A percentile compares a stretch with the other conserved stretches of the same genome.
Evolutionary conservation across 805 yeast species (phyloP).

Genomic region (Metahyphopichia silvanorum): DNA sequence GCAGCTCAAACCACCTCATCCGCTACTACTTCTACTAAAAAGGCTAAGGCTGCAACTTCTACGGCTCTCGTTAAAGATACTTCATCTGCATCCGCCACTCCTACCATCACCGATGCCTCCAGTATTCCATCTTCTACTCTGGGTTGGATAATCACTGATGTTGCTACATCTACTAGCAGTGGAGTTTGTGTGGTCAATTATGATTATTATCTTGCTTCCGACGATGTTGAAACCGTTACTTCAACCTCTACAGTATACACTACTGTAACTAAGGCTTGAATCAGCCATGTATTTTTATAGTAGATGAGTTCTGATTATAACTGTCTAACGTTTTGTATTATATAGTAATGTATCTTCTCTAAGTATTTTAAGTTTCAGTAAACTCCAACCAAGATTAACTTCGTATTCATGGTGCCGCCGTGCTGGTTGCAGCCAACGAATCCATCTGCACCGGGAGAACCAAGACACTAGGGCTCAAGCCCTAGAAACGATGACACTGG

Average conservation of each 20-base stretch:
- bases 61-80: conserved; percentile 6
- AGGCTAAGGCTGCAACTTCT: conserved; percentile 6
- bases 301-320: too few species aligned
- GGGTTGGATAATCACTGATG: conserved; percentile 32
- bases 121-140: conserved; percentile 21
- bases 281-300: too few species aligned
- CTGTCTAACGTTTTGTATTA: too few species aligned
- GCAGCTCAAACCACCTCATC: conserved; percentile 12
- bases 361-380: too few species aligned
- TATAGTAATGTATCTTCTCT: too few species aligned
- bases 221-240: conserved; percentile 33
- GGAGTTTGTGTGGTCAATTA: conserved; percentile 35
- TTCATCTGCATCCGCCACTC: conserved; percentile 12
- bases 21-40: conserved; percentile 7
- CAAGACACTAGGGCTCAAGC: too few species aligned
- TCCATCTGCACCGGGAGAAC: too few species aligned
- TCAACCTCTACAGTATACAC: conserved; percentile 33
- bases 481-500: too few species aligned
- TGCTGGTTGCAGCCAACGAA: too few species aligned
- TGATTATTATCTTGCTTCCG: conserved; percentile 32
- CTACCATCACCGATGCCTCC: conserved; percentile 25
- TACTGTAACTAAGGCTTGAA: conserved; percentile 26
- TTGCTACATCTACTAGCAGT: conserved; percentile 25
- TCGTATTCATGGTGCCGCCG: too few species aligned
- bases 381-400: too few species aligned